phyloP scores from a whole-genome alignment of 176 grass and related monocot species.

The Panicum miliaceum region DNA sequence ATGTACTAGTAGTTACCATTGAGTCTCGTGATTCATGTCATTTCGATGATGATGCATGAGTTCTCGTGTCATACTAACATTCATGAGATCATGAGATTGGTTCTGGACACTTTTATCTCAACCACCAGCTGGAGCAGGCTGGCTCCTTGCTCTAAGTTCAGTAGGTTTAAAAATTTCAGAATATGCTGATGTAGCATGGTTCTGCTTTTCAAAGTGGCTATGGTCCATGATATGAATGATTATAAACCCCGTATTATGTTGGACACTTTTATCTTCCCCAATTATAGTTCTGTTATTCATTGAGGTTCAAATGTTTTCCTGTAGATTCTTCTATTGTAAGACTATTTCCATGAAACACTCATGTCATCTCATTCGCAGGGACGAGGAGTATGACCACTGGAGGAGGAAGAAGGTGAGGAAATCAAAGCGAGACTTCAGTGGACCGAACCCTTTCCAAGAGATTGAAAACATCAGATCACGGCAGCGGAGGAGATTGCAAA shows the following conservation, averaged over 20 bases:
- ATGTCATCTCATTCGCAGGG: slow-evolving; percentile 47
- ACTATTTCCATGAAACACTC: not conserved
- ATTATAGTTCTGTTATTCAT: not conserved
- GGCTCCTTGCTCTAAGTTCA: not conserved
- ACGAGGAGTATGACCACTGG: slow-evolving; percentile 70
- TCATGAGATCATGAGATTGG: not conserved
- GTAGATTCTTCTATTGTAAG: not conserved
- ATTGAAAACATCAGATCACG: slow-evolving; percentile 46
- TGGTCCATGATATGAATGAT: not conserved
- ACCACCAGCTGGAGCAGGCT: not conserved
- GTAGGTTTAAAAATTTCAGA: not conserved
- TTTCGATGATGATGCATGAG: not conserved
- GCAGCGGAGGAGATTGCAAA: slow-evolving; percentile 51
- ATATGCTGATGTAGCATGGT: slow-evolving; percentile 3
- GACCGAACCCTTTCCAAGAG: slow-evolving; percentile 75
- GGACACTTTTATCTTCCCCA: not conserved
- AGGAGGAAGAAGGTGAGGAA: slow-evolving; percentile 73
- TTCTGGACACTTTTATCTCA: not conserved
- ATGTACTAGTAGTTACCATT: not conserved
- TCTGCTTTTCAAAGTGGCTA: slow-evolving; percentile 8
- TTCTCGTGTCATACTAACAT: slow-evolving; percentile 2
- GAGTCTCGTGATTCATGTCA: not conserved
- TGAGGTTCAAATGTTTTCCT: not conserved
- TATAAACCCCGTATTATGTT: not conserved
- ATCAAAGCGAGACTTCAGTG: slow-evolving; percentile 35